phyloP scores from a whole-genome alignment of 1,284 basidiomycete species.

The Coniferiporia weirii region DNA sequence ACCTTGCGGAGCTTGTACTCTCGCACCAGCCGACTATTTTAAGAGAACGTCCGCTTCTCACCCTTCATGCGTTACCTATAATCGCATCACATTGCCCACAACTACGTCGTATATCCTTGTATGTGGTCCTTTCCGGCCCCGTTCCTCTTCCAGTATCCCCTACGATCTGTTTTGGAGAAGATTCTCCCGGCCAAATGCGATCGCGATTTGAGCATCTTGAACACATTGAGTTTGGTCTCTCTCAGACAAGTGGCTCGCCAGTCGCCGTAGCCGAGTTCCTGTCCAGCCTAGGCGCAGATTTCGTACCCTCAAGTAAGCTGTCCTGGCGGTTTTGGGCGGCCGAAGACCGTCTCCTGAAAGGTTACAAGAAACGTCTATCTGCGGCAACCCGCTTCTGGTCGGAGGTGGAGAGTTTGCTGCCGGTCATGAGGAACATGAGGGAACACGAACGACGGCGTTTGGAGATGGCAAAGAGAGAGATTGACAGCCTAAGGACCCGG shows the following conservation, averaged over 20 bases:
- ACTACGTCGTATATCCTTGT: conserved; percentile 47
- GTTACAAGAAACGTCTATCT: not conserved
- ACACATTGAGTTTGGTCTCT: not conserved
- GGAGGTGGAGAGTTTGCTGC: not conserved
- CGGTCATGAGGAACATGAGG: not conserved
- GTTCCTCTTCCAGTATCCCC: not conserved
- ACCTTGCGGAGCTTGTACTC: conserved; percentile 41
- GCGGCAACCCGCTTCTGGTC: not conserved
- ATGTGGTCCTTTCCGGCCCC: conserved; percentile 30
- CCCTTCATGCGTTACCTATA: conserved; percentile 45
- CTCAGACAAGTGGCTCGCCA: not conserved
- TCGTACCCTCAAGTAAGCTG: not conserved
- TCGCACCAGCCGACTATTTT: conserved; percentile 46
- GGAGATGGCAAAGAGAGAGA: not conserved
- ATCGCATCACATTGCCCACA: conserved; percentile 51
- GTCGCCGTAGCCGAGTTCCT: not conserved
- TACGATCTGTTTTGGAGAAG: not conserved
- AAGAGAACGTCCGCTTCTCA: conserved; percentile 34
- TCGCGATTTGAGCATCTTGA: not conserved
- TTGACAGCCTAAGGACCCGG: not conserved
- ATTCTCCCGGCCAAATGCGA: not conserved
- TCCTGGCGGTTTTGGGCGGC: not conserved
- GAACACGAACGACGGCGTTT: not conserved
- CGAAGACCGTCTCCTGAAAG: not conserved
- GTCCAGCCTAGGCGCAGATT: not conserved